Percentiles rank a stretch among this genome's conserved stretches.
These are phyloP conservation scores for Atkinsonella texensis DNA, from an alignment of 2,329 filamentous ascomycete genomes.

Conservation along the genomic window DNA sequence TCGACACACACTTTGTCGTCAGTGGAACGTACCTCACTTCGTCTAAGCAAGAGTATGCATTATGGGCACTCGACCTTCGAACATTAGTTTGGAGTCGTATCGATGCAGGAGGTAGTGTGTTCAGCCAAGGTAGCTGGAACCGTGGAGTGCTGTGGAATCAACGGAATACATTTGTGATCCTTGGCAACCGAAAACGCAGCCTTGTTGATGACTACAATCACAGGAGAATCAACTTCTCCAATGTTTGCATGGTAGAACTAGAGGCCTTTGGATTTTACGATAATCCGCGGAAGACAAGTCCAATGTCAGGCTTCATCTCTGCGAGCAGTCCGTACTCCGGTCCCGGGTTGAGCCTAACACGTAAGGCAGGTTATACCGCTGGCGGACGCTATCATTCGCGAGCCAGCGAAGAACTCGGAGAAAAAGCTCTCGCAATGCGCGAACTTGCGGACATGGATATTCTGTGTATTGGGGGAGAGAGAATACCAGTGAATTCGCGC, in stretches of 20 bases:
- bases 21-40: constrained; percentile 96
- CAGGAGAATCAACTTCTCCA: constrained; percentile 91
- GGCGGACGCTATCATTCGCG: constrained; percentile 66
- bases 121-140: constrained; percentile 97
- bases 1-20: constrained; percentile 93
- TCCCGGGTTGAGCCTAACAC: constrained; percentile 41
- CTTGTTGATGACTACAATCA: constrained; percentile 98
- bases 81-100: constrained; percentile 91
- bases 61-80: constrained; percentile 86
- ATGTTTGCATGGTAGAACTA: constrained; percentile 92
- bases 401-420: constrained; percentile 76
- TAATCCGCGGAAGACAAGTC: constrained; percentile 69
- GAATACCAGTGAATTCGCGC: constrained; percentile 86
- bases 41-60: constrained; percentile 93
- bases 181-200: constrained; percentile 86
- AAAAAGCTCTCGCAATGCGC: constrained; percentile 63
- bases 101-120: constrained; percentile 86
- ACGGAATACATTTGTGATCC: constrained; percentile 87
- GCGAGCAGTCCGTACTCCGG: constrained; percentile 59
- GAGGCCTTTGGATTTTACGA: constrained; percentile 97
- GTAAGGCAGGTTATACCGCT: constrained; percentile 52
- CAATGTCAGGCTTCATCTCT: constrained; percentile 74
- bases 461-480: constrained; percentile 77
- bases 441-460: constrained; percentile 97
- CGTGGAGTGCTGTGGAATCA: constrained; percentile 86